Evolutionary conservation across 176 grass and related monocot genomes (phyloP), one percentile per base, ranked within the genome.

Genomic region (Aegilops tauschii): DNA sequence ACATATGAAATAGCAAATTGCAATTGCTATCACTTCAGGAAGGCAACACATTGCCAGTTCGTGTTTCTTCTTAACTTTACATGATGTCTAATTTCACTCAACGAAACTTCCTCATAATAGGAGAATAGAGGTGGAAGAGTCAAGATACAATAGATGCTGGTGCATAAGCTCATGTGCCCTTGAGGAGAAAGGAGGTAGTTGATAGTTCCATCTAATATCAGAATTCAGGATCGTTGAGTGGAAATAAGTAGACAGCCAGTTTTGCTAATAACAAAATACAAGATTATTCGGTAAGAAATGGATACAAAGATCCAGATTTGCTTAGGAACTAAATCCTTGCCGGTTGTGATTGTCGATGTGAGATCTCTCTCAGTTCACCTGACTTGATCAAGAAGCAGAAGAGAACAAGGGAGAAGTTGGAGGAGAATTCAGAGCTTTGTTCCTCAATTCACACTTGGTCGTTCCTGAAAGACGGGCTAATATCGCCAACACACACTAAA

Each of bases 211-310:
- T 58, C 80, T 54, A 17, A 75, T 67, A 76, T 68, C 59, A 78
- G 27, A 40, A 65, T 47, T 69, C 56, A 23, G 27, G 50, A 31
- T 63, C 54, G 66, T 36, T 79, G 6, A 65, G 20, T 65, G 12
- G n/a, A 66, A 59, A 34, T 49, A 78, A 78, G 69, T 54, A 83
- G 63, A 67, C 83, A 71, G 1, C 25, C n/a, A 70, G 12, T 37
- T 82, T 64, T 52, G 28, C 18, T 82, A 75, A 75, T 75, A 49
- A 25, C 42, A 30, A 45, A 75, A 47, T 75, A 17, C 72, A 49
- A 6, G 36, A 76, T 61, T 50, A 82, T 58, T 89, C 3, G 54
- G 12, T 42, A 6, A 12, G 35, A 44, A 58, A 30, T 47, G 78
- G 54, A 59, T 59, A 83, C 9, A 61, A 69, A 59, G 63, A 71